Percentiles rank a stretch among this genome's conserved stretches.
These are phyloP conservation scores for Barnettozyma pratensis DNA, from an alignment of 805 yeast genomes.

Conservation along the genomic window DNA sequence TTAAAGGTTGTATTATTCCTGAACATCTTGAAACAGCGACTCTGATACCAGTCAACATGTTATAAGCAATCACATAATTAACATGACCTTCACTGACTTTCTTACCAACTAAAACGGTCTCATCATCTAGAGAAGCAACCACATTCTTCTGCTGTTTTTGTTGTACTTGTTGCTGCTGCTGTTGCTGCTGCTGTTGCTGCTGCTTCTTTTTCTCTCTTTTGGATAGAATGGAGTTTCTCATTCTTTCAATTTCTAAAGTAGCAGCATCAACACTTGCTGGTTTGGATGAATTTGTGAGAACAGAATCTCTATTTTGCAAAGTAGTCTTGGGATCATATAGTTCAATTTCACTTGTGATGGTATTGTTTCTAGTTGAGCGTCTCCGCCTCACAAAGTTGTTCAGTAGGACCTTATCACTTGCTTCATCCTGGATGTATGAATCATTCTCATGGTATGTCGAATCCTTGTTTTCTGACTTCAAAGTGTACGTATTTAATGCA, in stretches of 20 bases:
- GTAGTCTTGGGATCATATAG: background rate
- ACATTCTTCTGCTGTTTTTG: background rate
- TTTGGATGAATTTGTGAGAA: slow-evolving; percentile 21
- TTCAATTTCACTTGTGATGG: background rate
- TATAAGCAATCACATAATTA: slow-evolving; percentile 90
- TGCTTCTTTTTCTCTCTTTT: slow-evolving; percentile 38
- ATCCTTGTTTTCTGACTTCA: background rate
- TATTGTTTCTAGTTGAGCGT: slow-evolving; percentile 11
- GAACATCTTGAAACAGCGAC: slow-evolving; percentile 93
- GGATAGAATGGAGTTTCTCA: slow-evolving; percentile 42
- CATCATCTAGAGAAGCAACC: slow-evolving; percentile 37
- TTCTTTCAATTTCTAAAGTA: slow-evolving; percentile 41
- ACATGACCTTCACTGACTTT: slow-evolving; percentile 90
- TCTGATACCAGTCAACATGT: slow-evolving; percentile 95
- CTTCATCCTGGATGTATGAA: slow-evolving; percentile 31
- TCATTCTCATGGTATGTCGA: slow-evolving; percentile 22
- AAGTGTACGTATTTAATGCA: slow-evolving; percentile 2
- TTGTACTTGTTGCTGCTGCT: slow-evolving; percentile 12
- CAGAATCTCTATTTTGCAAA: slow-evolving; percentile 13
- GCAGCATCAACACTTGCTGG: slow-evolving; percentile 31
- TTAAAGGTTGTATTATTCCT: slow-evolving; percentile 70
- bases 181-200: slow-evolving; percentile 22
- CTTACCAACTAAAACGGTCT: slow-evolving; percentile 65
- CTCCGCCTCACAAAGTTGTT: slow-evolving; percentile 26
- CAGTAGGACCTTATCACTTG: slow-evolving; percentile 29